Base-by-base conservation (phyloP, 352 stramenopile genomes). In the Hyaloperonospora arabidopsidis region DNA sequence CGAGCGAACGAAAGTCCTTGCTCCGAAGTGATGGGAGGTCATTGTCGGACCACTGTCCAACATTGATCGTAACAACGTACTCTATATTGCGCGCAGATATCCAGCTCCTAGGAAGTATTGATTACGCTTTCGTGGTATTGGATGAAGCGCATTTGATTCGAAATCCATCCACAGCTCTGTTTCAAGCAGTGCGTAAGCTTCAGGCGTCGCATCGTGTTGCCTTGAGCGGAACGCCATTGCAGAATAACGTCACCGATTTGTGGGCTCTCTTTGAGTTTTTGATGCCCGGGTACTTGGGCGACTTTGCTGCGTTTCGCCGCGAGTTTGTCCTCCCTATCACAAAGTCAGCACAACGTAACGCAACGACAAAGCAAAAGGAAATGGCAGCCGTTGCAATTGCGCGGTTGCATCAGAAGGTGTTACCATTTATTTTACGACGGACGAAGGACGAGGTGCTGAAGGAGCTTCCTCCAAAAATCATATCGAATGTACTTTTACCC, bases 71-170 rank as follows among this genome's bases (percentile, higher is more conserved):
- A 18, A 86, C 78, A 18, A 95, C 82, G 21, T 98, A 98, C 64
- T 67, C 80, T 0, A 76, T 95, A 15, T 63, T 98, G 10, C 79
- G 89, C n/a, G 71, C 54, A 25, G 93, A 76, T 52, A 79, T 93
- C 19, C 69, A 86, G 15, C 56, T 65, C 6, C 67, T 98, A 14
- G 53, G 63, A 2, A 45, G 11, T 17, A 64, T 65, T 8, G 45
- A 69, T 15, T 98, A 89, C 68, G 59, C 68, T 6, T 98, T 93
- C 52, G 84, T 84, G 29, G 84, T 98, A 53, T 69, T 99, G 23
- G 97, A 99, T 49, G 97, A 99, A 84, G 96, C 93, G 5, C 97
- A 99, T 78, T 63, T 98, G 17, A 81, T 99, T 32, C 93, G 95
- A 15, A 99, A 99, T 66, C 93, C 94, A 11, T 86, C 87, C 40